Evolutionary conservation across 2,329 filamentous ascomycete genomes (phyloP), one percentile per base, ranked within the genome.

Genomic region (Cladosporium sp.): DNA sequence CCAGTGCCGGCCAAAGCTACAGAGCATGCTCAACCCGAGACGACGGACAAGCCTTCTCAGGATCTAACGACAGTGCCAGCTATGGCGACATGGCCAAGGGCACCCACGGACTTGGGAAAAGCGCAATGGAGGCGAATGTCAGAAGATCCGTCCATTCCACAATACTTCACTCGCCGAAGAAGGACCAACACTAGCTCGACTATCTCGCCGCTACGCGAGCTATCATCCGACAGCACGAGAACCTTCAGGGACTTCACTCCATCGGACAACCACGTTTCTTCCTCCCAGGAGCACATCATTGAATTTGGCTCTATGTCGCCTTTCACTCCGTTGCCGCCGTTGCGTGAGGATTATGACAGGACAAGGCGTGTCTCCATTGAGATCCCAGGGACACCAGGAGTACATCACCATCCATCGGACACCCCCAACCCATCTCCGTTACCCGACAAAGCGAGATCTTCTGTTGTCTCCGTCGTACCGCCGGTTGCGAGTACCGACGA

Each of bases 341-440:
- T 65, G 23, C 63, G 63, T n/a, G 63, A 65, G 28, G 63, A 65
- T 26, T 65, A 58, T 16, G 63, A 65, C 56, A 57, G 63, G 21
- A n/a, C 54, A 51, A 58, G 63, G n/a, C 54, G 56, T 14, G 63
- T 65, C 1, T 65, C 63, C 2, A 65, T 65, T 26, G 63, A 65
- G 34, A 51, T 59, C n/a, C 63, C 63, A 18, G 63, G 30, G 16
- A 56, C 60, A 2, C 60, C 60, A 16, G 60, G 60, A 5, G n/a
- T 63, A 23, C 60, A 63, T 36, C 60, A 63, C 30, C 60, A 51
- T 13, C 60, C 60, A 30, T 13, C n/a, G 23, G 60, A 63, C 34
- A 63, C 60, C 21, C 60, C 60, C 2, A 6, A n/a, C 5, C 36
- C 34, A 16, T 46, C 60, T 5, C 34, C 60, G 1, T 30, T 30